phyloP scores from a whole-genome alignment of 2,329 filamentous ascomycete species.

The Colletotrichum navitas region DNA sequence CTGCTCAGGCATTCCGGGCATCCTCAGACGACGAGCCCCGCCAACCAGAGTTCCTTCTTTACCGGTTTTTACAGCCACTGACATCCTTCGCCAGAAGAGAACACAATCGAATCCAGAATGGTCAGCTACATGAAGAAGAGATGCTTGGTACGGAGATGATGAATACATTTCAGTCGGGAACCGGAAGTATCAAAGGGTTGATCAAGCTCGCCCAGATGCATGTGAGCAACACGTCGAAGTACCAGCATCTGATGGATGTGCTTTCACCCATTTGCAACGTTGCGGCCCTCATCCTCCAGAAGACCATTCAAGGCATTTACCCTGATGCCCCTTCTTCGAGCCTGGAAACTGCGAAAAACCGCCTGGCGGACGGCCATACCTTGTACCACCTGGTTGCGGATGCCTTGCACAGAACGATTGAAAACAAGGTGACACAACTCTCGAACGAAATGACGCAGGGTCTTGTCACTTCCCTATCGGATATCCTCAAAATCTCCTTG shows the following conservation, averaged over 20 bases:
- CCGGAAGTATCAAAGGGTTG: constrained; percentile 59
- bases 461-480: constrained; percentile 57
- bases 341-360: constrained; percentile 48
- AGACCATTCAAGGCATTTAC: constrained; percentile 46
- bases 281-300: constrained; percentile 50
- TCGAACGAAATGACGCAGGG: constrained; percentile 57
- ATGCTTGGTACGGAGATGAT: constrained; percentile 54
- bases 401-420: constrained; percentile 61
- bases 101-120: constrained; percentile 42
- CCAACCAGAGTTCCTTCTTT: constrained; percentile 57
- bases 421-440: constrained; percentile 68
- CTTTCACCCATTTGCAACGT: constrained; percentile 55
- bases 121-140: constrained; percentile 45
- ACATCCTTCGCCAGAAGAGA: constrained; percentile 46
- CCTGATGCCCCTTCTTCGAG: constrained; percentile 14
- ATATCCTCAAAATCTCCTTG: constrained; percentile 59
- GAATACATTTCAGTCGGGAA: constrained; percentile 55
- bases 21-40: constrained; percentile 47
- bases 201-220: constrained; percentile 58
- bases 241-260: constrained; percentile 62
- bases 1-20: constrained; percentile 37
- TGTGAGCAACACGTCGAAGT: constrained; percentile 55
- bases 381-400: constrained; percentile 59
- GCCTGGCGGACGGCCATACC: constrained; percentile 56
- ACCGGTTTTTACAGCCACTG: constrained; percentile 61